Evolutionary conservation across 768 basidiomycete species (phyloP).

Genomic region (Clavulina sp.): DNA sequence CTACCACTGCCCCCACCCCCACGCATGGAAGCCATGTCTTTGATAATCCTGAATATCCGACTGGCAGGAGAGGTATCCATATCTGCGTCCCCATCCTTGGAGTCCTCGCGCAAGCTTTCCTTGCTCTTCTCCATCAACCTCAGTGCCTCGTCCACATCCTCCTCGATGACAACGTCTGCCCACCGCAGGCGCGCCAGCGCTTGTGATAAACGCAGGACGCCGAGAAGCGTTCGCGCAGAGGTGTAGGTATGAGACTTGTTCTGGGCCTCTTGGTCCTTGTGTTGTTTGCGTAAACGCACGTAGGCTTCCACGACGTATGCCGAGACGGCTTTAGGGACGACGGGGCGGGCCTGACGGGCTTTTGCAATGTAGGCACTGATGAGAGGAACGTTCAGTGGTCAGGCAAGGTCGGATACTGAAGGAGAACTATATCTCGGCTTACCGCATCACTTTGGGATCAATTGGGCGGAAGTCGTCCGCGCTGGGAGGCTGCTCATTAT

Average conservation of each 20-base stretch:
- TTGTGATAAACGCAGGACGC: slow-evolving; percentile 84
- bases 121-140: slow-evolving; percentile 96
- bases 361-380: slow-evolving; percentile 83
- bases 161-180: slow-evolving; percentile 57
- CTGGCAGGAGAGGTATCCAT: slow-evolving; percentile 63
- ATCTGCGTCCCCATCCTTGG: slow-evolving; percentile 37
- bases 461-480: slow-evolving; percentile 57
- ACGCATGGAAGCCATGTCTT: slow-evolving; percentile 44
- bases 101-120: slow-evolving; percentile 70
- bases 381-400: background rate
- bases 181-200: slow-evolving; percentile 85
- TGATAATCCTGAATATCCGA: slow-evolving; percentile 82
- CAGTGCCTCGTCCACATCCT: slow-evolving; percentile 91
- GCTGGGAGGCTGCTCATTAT: slow-evolving; percentile 72
- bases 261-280: slow-evolving; percentile 76
- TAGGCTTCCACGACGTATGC: slow-evolving; percentile 90
- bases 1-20: slow-evolving; percentile 17
- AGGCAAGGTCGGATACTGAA: slow-evolving; percentile 1
- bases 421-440: background rate
- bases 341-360: slow-evolving; percentile 74
- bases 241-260: slow-evolving; percentile 89
- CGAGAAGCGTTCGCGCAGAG: slow-evolving; percentile 88
- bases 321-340: slow-evolving; percentile 77
- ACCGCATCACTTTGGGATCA: slow-evolving; percentile 81
- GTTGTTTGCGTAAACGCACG: slow-evolving; percentile 82